These are phyloP conservation scores for Kalmanozyma brasiliensis DNA, from an alignment of 1,284 basidiomycete genomes.

Conservation along the genomic window DNA sequence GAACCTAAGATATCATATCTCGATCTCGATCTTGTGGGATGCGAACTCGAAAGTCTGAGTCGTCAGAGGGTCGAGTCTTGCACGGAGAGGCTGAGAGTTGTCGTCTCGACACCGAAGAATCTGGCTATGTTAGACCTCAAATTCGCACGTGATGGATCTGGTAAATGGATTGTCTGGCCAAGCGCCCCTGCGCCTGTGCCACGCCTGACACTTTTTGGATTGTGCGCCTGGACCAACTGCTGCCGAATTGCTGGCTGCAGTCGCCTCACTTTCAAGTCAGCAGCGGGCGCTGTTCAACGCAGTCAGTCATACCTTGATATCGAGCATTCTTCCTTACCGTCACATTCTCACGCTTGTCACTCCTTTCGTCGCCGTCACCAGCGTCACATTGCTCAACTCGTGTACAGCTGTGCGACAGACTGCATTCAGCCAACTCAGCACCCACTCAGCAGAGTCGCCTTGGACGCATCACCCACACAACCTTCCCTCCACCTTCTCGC, in stretches of 20 bases:
- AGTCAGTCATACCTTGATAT: no score
- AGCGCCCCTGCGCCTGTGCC: slow-evolving; percentile 14
- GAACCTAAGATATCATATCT: background rate
- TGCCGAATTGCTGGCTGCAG: no score
- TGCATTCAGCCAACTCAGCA: no score
- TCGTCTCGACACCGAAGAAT: background rate
- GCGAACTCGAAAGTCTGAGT: no score
- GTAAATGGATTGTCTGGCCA: no score
- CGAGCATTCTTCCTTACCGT: background rate
- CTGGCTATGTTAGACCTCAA: background rate
- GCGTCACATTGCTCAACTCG: no score
- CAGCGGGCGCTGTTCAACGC: no score
- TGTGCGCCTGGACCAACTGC: slow-evolving; percentile 15
- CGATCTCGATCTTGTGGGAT: background rate
- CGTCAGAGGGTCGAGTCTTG: no score
- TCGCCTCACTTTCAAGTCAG: slow-evolving; percentile 3
- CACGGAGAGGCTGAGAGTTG: background rate
- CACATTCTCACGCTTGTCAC: background rate
- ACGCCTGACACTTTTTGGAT: background rate
- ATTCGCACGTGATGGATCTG: background rate
- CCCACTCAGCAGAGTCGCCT: no score
- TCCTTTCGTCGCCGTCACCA: background rate
- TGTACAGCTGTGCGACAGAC: no score
- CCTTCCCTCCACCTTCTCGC: background rate
- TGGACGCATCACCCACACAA: no score